These are phyloP conservation scores for Citrus mangshanensis DNA, from an alignment of 345 rosid genomes.

Conservation along the genomic window DNA sequence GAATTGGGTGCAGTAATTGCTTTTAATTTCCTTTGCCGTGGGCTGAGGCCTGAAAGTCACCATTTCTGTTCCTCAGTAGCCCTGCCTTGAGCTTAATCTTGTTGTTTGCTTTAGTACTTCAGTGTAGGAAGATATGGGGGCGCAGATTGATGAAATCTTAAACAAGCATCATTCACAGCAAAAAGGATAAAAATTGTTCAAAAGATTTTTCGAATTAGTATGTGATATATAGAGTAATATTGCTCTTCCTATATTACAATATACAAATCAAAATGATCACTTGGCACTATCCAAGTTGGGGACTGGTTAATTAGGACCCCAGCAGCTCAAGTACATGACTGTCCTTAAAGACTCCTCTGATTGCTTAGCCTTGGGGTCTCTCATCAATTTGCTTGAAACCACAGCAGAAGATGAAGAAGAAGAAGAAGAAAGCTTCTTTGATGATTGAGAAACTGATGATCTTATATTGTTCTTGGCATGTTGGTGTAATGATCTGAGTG, in stretches of 20 bases:
- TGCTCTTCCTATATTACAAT: too few species aligned
- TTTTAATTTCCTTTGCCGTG: background rate
- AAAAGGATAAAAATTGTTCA: background rate
- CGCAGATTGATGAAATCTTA: background rate
- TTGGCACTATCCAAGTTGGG: background rate
- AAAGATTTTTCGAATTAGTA: too few species aligned
- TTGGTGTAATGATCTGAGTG: slow-evolving; percentile 37
- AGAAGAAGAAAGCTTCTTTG: slow-evolving; percentile 40
- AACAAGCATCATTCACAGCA: background rate
- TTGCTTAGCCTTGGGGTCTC: slow-evolving; percentile 10
- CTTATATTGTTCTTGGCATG: slow-evolving; percentile 36
- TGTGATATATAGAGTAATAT: too few species aligned
- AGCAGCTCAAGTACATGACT: slow-evolving; percentile 60
- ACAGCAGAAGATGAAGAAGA: background rate
- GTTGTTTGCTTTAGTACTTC: background rate
- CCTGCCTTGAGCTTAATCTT: background rate
- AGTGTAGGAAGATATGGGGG: background rate
- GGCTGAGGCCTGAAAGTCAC: background rate
- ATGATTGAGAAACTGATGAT: slow-evolving; percentile 38
- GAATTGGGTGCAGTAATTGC: background rate
- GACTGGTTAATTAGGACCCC: slow-evolving; percentile 4
- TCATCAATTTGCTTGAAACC: background rate
- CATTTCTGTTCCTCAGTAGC: background rate
- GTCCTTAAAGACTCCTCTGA: slow-evolving; percentile 47
- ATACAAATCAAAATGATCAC: too few species aligned